Percentiles rank a stretch among this genome's conserved stretches.
These are phyloP conservation scores for Forsythia suspensa DNA, from an alignment of 257 asterid genomes.

Conservation along the genomic window DNA sequence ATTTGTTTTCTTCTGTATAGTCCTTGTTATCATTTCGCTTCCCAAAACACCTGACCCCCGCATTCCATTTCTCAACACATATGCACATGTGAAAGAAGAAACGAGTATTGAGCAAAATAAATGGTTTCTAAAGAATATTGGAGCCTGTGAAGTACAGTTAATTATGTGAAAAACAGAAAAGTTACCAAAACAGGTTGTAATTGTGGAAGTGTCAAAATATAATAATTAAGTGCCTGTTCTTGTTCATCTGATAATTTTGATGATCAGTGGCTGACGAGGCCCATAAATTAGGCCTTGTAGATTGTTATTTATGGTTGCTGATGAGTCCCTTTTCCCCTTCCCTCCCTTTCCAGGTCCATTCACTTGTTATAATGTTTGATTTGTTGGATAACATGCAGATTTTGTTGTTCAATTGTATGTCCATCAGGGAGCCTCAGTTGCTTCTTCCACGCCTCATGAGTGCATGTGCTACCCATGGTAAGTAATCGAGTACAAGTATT, in stretches of 20 bases:
- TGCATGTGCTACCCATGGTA: slow-evolving; percentile 83
- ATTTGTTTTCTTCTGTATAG: not conserved
- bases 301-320: slow-evolving; percentile 18
- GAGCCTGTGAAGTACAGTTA: not conserved
- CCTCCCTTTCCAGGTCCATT: not conserved
- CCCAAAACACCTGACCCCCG: too few species aligned
- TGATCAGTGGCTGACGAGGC: not conserved
- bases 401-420: slow-evolving; percentile 93
- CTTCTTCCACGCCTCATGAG: slow-evolving; percentile 82
- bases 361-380: not conserved
- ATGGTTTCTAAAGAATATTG: not conserved
- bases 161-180: not conserved
- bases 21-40: too few species aligned
- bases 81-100: not conserved
- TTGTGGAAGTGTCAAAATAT: not conserved
- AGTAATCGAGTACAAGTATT: slow-evolving; percentile 26
- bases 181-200: not conserved
- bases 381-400: slow-evolving; percentile 61
- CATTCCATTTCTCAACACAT: not conserved
- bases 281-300: not conserved
- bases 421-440: slow-evolving; percentile 91
- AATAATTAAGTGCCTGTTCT: not conserved
- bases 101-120: not conserved
- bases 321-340: slow-evolving; percentile 1
- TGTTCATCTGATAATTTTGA: not conserved